These are phyloP conservation scores for Trichocomaceae sp. DNA, from an alignment of 2,329 filamentous ascomycete genomes.

Conservation along the genomic window DNA sequence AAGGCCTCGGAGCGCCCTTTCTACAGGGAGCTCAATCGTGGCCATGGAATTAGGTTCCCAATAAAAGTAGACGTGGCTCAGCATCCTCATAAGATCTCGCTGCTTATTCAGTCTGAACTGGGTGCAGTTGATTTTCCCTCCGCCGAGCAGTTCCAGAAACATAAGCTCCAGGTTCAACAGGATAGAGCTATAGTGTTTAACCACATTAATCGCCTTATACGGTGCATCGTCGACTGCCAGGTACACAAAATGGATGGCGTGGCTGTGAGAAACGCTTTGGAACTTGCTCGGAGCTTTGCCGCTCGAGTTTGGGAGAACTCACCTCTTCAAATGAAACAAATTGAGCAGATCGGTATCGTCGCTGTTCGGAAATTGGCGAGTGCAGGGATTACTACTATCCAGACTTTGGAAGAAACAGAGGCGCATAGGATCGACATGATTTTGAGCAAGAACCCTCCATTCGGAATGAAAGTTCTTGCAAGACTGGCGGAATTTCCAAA, in stretches of 20 bases:
- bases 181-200: constrained; percentile 62
- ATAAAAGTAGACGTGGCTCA: constrained; percentile 61
- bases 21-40: constrained; percentile 67
- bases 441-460: constrained; percentile 74
- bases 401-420: constrained; percentile 61
- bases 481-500: constrained; percentile 66
- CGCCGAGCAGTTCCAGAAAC: constrained; percentile 52
- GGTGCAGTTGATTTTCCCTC: constrained; percentile 58
- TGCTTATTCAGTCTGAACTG: constrained; percentile 70
- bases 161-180: constrained; percentile 51
- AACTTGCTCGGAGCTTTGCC: constrained; percentile 68
- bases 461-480: constrained; percentile 63
- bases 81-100: constrained; percentile 66
- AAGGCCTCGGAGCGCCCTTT: constrained; percentile 61
- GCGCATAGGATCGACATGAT: constrained; percentile 68
- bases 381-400: constrained; percentile 64
- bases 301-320: constrained; percentile 77
- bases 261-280: constrained; percentile 62
- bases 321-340: constrained; percentile 72
- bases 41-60: constrained; percentile 60
- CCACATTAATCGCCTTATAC: constrained; percentile 61
- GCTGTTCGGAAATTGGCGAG: constrained; percentile 66
- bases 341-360: constrained; percentile 69
- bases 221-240: constrained; percentile 72
- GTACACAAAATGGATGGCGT: constrained; percentile 57